Evolutionary conservation across 371 early-diverging fungal species (phyloP), one percentile per base, ranked within the genome.

Genomic region (Mucor sp.): DNA sequence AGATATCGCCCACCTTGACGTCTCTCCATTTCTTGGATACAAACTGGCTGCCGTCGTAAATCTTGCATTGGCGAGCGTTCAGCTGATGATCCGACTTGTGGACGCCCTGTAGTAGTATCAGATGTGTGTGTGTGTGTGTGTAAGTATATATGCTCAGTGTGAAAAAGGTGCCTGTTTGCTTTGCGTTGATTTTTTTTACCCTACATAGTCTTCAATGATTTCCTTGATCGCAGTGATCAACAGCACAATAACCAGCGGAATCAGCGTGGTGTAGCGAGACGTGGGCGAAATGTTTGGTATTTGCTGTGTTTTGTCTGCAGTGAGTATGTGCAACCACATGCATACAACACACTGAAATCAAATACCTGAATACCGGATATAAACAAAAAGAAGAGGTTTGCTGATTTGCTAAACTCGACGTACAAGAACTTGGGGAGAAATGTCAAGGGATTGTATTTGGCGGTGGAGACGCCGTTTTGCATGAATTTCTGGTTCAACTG

Each of bases 211-310:
- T 77, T 99, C 99, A 65, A 97, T 81, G 14, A 95, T 86, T 79
- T 99, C 99, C 81, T 99, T 99, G 53, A 95, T 83, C 28, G 97
- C 99, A 8, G 99, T 96, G 35, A 93, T 95, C 9, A 93, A 74
- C 53, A 99, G 74, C 3, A 99, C 98, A 62, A 97, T 88, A 9
- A 85, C 73, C 33, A 99, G 86, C 3, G 99, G 99, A 28, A 98
- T 90, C 25, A 95, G 76, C 3, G 99, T 99, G 6, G 97, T 97
- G 70, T 85, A 94, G 64, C 90, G 81, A 57, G 92, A 92, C 0
- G 94, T 94, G 6, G 95, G 95, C 28, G 95, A 91, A 32, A 95
- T 90, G 66, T 89, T 91, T 44, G 82, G 85, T 62, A 95, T 94
- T 89, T 94, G 94, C 93, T 90, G 82, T 57, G 44, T n/a, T 14